Evolutionary conservation across 768 basidiomycete species (phyloP).

Genomic region (Macrolepiota dolichaula): DNA sequence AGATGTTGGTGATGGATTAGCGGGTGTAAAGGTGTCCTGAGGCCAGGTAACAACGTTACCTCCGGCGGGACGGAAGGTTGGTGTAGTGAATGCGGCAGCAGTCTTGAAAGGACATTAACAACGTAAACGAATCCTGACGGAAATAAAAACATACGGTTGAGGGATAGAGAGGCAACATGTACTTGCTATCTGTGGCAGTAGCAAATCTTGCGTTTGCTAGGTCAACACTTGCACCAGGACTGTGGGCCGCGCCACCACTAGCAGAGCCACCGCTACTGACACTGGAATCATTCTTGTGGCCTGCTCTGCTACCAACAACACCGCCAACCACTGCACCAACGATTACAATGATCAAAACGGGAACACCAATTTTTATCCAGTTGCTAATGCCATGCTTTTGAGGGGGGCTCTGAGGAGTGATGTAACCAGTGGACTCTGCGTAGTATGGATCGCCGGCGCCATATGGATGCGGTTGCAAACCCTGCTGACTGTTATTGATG

Average conservation of each 20-base stretch:
- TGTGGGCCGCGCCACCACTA: constrained; percentile 43
- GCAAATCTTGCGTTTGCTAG: constrained; percentile 64
- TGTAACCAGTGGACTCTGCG: constrained; percentile 59
- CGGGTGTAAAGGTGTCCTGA: constrained; percentile 68
- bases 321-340: constrained; percentile 73
- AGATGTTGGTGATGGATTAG: constrained; percentile 54
- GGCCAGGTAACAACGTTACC: constrained; percentile 62
- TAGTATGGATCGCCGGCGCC: constrained; percentile 63
- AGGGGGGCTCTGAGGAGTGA: constrained; percentile 40
- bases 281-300: constrained; percentile 28
- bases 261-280: constrained; percentile 38
- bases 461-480: constrained; percentile 8
- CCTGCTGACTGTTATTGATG: constrained; percentile 7
- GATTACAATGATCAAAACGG: constrained; percentile 60
- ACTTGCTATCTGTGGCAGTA: constrained; percentile 75
- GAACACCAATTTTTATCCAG: constrained; percentile 77
- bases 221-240: constrained; percentile 57
- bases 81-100: constrained; percentile 61
- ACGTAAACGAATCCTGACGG: background rate
- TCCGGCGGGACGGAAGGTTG: constrained; percentile 66
- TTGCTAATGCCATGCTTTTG: constrained; percentile 54
- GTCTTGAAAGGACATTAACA: constrained; percentile 43
- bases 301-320: constrained; percentile 68
- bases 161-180: constrained; percentile 82
- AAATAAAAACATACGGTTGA: constrained; percentile 64